These are phyloP conservation scores for Shiraia sp. DNA, from an alignment of 2,329 filamentous ascomycete genomes.

Conservation along the genomic window DNA sequence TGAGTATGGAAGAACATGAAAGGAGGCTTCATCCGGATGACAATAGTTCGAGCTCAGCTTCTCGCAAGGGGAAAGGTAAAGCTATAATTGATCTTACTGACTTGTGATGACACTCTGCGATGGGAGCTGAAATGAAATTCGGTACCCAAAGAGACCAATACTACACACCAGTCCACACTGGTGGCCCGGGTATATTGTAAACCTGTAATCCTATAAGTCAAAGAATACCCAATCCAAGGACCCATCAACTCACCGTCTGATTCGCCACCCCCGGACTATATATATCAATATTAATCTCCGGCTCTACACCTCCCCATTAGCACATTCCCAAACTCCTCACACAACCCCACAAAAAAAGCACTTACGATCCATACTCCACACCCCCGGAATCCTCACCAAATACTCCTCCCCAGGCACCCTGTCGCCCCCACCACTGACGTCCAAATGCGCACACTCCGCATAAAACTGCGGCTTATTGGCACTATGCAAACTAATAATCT, in stretches of 20 bases:
- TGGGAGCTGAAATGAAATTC: no score
- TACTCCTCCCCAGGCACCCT: conserved; percentile 20
- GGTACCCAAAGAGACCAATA: no score
- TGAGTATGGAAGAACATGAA: no score
- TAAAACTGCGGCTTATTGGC: conserved; percentile 36
- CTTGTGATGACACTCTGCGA: no score
- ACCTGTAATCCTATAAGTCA: conserved; percentile 4
- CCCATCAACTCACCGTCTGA: conserved; percentile 20
- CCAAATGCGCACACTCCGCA: conserved; percentile 35
- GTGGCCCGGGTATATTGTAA: conserved; percentile 19
- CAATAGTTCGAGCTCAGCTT: no score
- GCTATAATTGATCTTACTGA: no score
- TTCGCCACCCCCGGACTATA: conserved; percentile 24
- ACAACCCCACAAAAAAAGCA: not conserved
- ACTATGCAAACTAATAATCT: conserved; percentile 35
- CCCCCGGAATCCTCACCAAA: conserved; percentile 34
- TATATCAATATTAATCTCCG: conserved; percentile 36
- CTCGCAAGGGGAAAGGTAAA: no score
- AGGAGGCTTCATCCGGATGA: no score
- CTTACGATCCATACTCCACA: conserved; percentile 36
- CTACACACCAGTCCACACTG: conserved; percentile 18
- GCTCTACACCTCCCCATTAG: conserved; percentile 25
- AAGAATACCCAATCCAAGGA: not conserved
- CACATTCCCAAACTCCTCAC: not conserved
- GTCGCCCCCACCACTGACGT: conserved; percentile 22